Evolutionary conservation across 257 asterid species (phyloP).

Genomic region (Fraxinus excelsior): DNA sequence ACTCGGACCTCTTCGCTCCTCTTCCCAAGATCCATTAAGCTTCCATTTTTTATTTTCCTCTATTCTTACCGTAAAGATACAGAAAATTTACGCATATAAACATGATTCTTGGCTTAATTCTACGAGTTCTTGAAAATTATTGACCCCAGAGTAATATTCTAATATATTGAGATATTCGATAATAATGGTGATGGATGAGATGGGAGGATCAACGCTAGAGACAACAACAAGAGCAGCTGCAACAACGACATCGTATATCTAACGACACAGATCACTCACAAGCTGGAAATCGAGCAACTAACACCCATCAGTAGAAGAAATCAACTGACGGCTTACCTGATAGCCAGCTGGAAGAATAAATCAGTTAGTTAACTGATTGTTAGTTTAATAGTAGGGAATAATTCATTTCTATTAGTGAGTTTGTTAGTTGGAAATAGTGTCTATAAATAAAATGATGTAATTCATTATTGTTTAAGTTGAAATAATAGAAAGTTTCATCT

Average conservation of each 20-base stretch:
- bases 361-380: no score
- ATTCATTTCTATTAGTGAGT: no score
- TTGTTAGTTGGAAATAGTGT: no score
- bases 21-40: neutral
- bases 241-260: slow-evolving; percentile 23
- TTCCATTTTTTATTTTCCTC: neutral
- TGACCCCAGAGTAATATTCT: neutral
- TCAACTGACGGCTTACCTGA: no score
- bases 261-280: no score
- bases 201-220: slow-evolving; percentile 27
- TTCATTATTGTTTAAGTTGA: no score
- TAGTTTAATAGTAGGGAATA: no score
- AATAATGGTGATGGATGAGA: slow-evolving; percentile 9
- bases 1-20: neutral
- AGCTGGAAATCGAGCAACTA: slow-evolving; percentile 92
- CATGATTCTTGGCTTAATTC: neutral
- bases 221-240: slow-evolving; percentile 12
- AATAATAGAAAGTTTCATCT: no score
- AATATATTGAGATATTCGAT: neutral
- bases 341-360: no score
- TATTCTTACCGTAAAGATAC: neutral
- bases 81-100: neutral
- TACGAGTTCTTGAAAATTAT: neutral
- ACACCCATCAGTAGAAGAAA: no score
- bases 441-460: no score